Base-by-base conservation (phyloP, 1,284 basidiomycete species). In the Rhodotorula sp. region DNA sequence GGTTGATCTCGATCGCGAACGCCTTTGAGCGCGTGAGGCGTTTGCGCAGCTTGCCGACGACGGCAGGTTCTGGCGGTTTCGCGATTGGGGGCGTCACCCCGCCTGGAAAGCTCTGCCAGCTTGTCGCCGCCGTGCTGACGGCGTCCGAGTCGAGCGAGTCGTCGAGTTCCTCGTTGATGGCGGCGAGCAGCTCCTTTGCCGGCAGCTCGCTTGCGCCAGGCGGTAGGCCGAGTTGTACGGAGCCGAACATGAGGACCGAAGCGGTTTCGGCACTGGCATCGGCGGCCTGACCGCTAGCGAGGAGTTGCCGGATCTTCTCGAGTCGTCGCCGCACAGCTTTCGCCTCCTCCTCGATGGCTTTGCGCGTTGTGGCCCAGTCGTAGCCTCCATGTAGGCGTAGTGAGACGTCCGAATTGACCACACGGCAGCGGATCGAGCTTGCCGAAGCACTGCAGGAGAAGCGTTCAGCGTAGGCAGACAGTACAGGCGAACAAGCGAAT, bases 241-340 rank as follows among this genome's bases (percentile, higher is more conserved):
- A 97, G 78, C 96, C 95, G 83, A 94, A 95, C 65, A 75, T 60
- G 10, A 98, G 84, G 17, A 90, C 84, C 5, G 91, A 83, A 68
- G 89, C 89, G 8, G 64, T 57, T 76, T 94, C 92, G 29, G 90
- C 84, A 57, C 84, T 86, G 34, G 90, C 87, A 76, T 96, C 92
- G 39, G 93, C 89, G 6, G 86, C 86, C 79, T 98, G 95, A 4
- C 95, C 96, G 54, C 84, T 89, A 0, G 94, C 92, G n/a, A 99
- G 87, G 4, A 99, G 84, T 80, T 99, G 95, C 62, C 90, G 85
- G 77, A 99, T 96, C 81, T 91, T 93, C 59, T 91, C 89, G 53
- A 99, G 85, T 32, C 88, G 88, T 63, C 88, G 87, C 59, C 92
- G 87, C 82, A 99, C 92, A 46, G 90, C 88, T 78, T 90, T 92